Evolutionary conservation across 345 rosid genomes (phyloP).

Genomic region (Anacardium occidentale): DNA sequence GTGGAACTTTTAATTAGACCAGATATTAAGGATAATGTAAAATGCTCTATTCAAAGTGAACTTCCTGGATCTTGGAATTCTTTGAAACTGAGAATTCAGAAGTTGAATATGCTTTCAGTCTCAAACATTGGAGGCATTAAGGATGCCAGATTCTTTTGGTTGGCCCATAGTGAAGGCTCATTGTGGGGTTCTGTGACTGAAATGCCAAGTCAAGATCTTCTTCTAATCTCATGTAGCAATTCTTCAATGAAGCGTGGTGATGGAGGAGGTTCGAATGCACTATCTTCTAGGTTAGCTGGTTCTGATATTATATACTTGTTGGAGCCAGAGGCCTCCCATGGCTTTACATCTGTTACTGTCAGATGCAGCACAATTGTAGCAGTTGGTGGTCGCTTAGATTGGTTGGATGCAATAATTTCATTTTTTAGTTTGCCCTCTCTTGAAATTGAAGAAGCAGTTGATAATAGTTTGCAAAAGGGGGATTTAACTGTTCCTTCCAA

Average conservation of each 20-base stretch:
- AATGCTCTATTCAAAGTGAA: constrained; percentile 66
- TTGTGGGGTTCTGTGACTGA: constrained; percentile 70
- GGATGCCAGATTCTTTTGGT: constrained; percentile 71
- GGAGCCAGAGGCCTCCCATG: constrained; percentile 50
- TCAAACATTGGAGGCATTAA: constrained; percentile 68
- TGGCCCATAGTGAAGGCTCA: constrained; percentile 76
- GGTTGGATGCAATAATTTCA: constrained; percentile 71
- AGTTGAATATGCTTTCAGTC: constrained; percentile 58
- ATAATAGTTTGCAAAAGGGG: constrained; percentile 31
- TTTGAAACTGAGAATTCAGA: constrained; percentile 59
- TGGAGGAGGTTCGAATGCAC: constrained; percentile 90
- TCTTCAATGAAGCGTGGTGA: constrained; percentile 87
- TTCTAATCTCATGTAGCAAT: constrained; percentile 78
- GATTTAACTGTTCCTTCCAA: constrained; percentile 35
- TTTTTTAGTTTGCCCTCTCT: constrained; percentile 56
- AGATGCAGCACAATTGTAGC: constrained; percentile 85
- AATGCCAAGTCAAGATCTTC: constrained; percentile 54
- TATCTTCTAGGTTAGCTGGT: constrained; percentile 86
- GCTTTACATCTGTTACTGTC: constrained; percentile 54
- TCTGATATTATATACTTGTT: constrained; percentile 61
- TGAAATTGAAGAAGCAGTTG: constrained; percentile 35
- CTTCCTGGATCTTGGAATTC: constrained; percentile 86
- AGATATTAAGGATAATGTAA: constrained; percentile 42
- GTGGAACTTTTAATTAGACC: constrained; percentile 67
- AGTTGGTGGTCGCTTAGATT: constrained; percentile 89